Evolutionary conservation across 1,284 basidiomycete species (phyloP).

Genomic region (Apiotrichum mycotoxinovorans): DNA sequence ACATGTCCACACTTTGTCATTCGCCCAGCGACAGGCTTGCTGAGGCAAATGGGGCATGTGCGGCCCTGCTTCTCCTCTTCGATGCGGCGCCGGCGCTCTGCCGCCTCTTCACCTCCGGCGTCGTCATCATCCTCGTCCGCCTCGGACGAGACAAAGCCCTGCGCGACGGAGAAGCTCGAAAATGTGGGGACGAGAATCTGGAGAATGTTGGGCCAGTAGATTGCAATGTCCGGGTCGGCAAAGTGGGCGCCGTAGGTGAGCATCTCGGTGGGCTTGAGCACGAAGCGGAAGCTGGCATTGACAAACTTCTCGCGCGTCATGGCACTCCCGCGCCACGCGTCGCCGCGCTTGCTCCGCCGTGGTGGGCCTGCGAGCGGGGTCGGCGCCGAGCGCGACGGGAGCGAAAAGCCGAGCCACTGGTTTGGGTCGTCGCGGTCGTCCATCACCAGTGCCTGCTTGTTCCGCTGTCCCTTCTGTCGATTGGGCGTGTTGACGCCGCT

Average conservation of each 20-base stretch:
- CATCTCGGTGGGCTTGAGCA: constrained; percentile 85
- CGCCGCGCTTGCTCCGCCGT: constrained; percentile 65
- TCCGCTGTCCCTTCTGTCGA: constrained; percentile 4
- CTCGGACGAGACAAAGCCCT: constrained; percentile 43
- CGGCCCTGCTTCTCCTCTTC: constrained; percentile 52
- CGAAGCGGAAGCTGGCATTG: constrained; percentile 88
- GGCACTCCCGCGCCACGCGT: constrained; percentile 55
- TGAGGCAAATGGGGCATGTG: constrained; percentile 89
- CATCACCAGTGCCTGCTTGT: constrained; percentile 33
- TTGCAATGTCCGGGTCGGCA: constrained; percentile 89
- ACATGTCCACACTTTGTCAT: constrained; percentile 99
- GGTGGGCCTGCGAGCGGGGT: constrained; percentile 53
- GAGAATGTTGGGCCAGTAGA: constrained; percentile 94
- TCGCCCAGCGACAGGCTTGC: constrained; percentile 77
- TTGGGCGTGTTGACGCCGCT: background rate
- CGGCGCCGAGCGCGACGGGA: constrained; percentile 60
- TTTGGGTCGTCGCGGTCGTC: constrained; percentile 31
- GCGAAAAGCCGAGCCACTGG: constrained; percentile 67
- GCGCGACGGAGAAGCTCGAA: constrained; percentile 49
- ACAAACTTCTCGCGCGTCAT: constrained; percentile 89
- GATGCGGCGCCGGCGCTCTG: constrained; percentile 30
- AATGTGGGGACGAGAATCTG: constrained; percentile 86
- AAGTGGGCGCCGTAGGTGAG: constrained; percentile 80
- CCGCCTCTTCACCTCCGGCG: constrained; percentile 39
- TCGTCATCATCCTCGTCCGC: constrained; percentile 27